phyloP scores from a whole-genome alignment of 371 early-diverging fungal genomes.

The Thermomucor indicae-seudaticae region DNA sequence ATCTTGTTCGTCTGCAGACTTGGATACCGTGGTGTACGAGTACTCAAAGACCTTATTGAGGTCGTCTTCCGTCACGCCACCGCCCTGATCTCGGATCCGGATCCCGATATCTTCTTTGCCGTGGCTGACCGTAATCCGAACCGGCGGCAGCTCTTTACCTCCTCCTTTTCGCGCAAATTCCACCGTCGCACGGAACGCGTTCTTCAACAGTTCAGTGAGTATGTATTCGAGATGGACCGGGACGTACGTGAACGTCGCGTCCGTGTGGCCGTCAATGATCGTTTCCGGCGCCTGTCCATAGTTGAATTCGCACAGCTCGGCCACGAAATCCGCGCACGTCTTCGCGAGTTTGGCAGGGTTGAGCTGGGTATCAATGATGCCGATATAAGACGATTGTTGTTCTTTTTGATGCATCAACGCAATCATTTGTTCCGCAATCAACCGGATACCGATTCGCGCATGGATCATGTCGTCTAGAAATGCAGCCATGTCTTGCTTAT shows the following conservation, averaged over 20 bases:
- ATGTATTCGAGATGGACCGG: slow-evolving; percentile 96
- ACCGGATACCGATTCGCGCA: slow-evolving; percentile 93
- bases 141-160: slow-evolving; percentile 51
- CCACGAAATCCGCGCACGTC: slow-evolving; percentile 68
- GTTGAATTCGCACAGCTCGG: slow-evolving; percentile 88
- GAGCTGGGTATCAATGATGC: slow-evolving; percentile 82
- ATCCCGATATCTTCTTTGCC: slow-evolving; percentile 80
- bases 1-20: slow-evolving; percentile 44
- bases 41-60: slow-evolving; percentile 86
- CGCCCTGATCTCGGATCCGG: slow-evolving; percentile 91
- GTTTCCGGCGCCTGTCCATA: slow-evolving; percentile 82
- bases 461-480: slow-evolving; percentile 91
- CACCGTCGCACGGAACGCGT: slow-evolving; percentile 88
- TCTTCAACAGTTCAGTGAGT: slow-evolving; percentile 89
- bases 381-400: slow-evolving; percentile 55
- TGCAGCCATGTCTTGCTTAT: slow-evolving; percentile 58
- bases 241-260: slow-evolving; percentile 84
- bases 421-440: slow-evolving; percentile 92
- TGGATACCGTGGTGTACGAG: slow-evolving; percentile 86
- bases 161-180: slow-evolving; percentile 60
- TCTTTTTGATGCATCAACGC: slow-evolving; percentile 64
- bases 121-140: slow-evolving; percentile 84
- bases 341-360: slow-evolving; percentile 65
- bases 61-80: slow-evolving; percentile 82
- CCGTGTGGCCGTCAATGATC: slow-evolving; percentile 71